Conservation (phyloP, 192 early-diverging fungal species). For the Coemansia sp. region DNA sequence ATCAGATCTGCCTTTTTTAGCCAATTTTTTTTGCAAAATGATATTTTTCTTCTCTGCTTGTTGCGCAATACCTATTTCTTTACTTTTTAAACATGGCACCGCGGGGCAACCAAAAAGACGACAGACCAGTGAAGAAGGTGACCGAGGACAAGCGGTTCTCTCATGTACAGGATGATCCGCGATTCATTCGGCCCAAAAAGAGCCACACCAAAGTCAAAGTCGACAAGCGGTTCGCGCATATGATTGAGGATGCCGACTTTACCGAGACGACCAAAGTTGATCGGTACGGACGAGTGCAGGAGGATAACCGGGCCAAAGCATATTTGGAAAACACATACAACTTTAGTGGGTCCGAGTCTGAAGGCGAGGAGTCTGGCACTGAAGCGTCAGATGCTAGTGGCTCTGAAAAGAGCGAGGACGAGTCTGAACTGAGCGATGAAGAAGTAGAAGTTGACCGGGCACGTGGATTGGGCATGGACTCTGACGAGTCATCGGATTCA, state of each 20-base stretch:
- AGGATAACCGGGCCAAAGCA: conserved; percentile 36
- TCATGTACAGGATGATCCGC: conserved; percentile 79
- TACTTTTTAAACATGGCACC: conserved; percentile 26
- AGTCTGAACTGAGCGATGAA: conserved; percentile 18
- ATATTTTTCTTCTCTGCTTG: conserved; percentile 2
- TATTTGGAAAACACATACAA: conserved; percentile 51
- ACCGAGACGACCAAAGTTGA: conserved; percentile 52
- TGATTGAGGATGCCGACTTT: conserved; percentile 76
- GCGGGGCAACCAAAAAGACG: conserved; percentile 15
- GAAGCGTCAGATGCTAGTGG: conserved; percentile 18
- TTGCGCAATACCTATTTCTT: conserved; percentile 1
- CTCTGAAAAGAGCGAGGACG: conserved; percentile 12
- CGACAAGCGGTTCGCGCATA: conserved; percentile 82
- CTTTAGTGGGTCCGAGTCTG: conserved; percentile 50
- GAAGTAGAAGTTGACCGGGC: conserved; percentile 64
- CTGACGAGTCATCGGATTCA: conserved; percentile 37
- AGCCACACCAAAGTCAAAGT: conserved; percentile 80
- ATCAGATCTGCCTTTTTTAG: not conserved
- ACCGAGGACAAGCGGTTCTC: conserved; percentile 74
- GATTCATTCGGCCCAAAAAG: conserved; percentile 75
- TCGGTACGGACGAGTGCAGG: conserved; percentile 32
- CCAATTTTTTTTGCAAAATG: no score
- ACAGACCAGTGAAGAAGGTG: conserved; percentile 45
- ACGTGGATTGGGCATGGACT: conserved; percentile 74
- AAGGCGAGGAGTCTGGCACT: conserved; percentile 20